Base-by-base conservation (phyloP, 345 rosid species). In the Sonneratia caseolaris region DNA sequence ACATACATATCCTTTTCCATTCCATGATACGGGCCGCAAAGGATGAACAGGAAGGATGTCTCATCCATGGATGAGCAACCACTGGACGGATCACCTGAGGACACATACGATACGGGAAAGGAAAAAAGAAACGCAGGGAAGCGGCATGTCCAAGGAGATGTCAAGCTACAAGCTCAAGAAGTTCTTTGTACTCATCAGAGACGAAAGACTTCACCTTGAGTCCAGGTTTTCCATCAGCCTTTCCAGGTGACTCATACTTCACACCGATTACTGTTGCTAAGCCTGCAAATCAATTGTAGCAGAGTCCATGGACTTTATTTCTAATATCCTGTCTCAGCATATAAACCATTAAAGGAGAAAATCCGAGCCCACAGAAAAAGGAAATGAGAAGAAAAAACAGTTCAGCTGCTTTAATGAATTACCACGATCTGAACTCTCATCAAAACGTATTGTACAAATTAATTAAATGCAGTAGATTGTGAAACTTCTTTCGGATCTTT, bases 121-220 rank as follows among this genome's bases (percentile, higher is more conserved):
- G 5, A 49, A 18, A 53, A 18, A 21, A 53, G 9, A 21, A 18
- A 42, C 10, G 5, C 22, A 53, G 24, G 59, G 18, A 10, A 48
- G 15, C 53, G 3, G 59, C 22, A 53, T 5, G 18, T 6, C n/a
- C 6, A 53, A 16, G 59, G 22, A 5, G 3, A 5, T 19, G 22
- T 53, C 64, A 57, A 32, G 66, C 88, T 48, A 84, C 96, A 59
- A 69, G 75, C 10, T 93, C 91, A 37, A 93, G 78, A 36, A 91
- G 78, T 53, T 86, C 76, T 72, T 81, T 82, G 84, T 85, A 89
- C 5, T 84, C 77, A 68, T 87, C 89, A 1, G 91, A 82, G 68
- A 93, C 94, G 3, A 79, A 89, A n/a, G 97, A 91, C 84, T 88
- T 86, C 84, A 93, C 98, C 80, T 86, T 91, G 70, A 83, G n/a